A percentile compares a stretch with the other conserved stretches of the same genome.
These are phyloP conservation scores for Suillus variegatus DNA, from an alignment of 768 basidiomycete species.

Conservation along the genomic window DNA sequence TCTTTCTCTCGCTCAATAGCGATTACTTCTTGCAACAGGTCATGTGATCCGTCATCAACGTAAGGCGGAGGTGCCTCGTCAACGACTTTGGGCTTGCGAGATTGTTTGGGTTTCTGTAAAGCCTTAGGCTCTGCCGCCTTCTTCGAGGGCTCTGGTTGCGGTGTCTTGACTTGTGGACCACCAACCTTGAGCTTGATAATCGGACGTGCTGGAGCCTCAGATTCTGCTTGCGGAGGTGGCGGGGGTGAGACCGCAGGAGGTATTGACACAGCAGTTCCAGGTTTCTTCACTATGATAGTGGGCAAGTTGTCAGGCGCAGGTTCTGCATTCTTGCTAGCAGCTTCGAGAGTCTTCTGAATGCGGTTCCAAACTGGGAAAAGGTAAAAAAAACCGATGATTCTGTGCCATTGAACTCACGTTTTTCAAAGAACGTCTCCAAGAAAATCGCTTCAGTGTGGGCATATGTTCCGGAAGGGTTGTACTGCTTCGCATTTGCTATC, in stretches of 20 bases:
- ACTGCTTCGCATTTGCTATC: slow-evolving; percentile 83
- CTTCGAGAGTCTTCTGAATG: slow-evolving; percentile 82
- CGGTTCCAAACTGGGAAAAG: slow-evolving; percentile 74
- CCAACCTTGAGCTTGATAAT: slow-evolving; percentile 71
- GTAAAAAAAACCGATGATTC: slow-evolving; percentile 5
- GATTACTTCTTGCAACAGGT: slow-evolving; percentile 78
- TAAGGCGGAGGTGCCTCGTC: slow-evolving; percentile 62
- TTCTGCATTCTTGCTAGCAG: slow-evolving; percentile 48
- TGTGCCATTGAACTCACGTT: slow-evolving; percentile 53
- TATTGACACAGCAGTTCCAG: slow-evolving; percentile 7
- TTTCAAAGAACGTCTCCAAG: slow-evolving; percentile 83
- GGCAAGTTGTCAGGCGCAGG: slow-evolving; percentile 24
- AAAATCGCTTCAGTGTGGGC: slow-evolving; percentile 75
- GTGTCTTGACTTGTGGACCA: slow-evolving; percentile 36
- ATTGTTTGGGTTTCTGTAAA: slow-evolving; percentile 39
- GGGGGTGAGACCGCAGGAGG: slow-evolving; percentile 12
- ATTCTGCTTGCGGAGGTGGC: slow-evolving; percentile 34
- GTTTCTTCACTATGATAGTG: slow-evolving; percentile 25
- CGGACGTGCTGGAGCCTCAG: slow-evolving; percentile 49
- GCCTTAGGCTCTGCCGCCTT: slow-evolving; percentile 36
- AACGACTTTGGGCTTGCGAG: slow-evolving; percentile 44
- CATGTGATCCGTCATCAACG: slow-evolving; percentile 80
- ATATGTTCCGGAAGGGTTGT: slow-evolving; percentile 72
- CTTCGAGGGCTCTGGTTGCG: slow-evolving; percentile 29
- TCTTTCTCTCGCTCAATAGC: slow-evolving; percentile 74